A percentile compares a stretch with the other conserved stretches of the same genome.
Evolutionary conservation across 2,329 filamentous ascomycete genomes (phyloP).

Genomic region (Trichophyton verrucosum): DNA sequence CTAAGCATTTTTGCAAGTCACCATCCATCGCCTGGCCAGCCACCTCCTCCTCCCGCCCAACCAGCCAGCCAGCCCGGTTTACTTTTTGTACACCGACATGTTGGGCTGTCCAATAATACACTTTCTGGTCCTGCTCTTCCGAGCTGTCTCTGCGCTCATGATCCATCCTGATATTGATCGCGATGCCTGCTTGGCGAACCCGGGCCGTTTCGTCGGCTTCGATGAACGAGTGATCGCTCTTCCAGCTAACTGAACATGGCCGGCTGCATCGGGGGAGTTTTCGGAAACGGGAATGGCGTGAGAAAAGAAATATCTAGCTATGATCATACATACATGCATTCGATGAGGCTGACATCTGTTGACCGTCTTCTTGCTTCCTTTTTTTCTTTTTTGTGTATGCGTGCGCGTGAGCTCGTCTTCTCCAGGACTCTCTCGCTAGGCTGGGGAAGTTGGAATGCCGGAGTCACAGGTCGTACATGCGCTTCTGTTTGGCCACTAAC

Average conservation of each 20-base stretch:
- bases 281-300: conserved; percentile 1
- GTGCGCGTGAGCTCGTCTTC: background rate
- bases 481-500: background rate
- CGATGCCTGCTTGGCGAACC: background rate
- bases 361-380: background rate
- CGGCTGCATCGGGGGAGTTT: background rate
- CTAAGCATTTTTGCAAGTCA: background rate
- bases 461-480: background rate
- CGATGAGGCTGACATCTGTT: conserved; percentile 2
- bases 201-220: background rate
- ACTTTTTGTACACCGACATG: background rate
- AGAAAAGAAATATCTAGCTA: background rate
- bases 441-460: background rate
- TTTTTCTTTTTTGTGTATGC: background rate
- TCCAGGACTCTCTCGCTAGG: background rate
- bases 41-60: too few relatives aligned
- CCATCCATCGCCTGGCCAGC: background rate
- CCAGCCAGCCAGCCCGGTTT: background rate
- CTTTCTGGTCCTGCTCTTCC: background rate
- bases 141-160: background rate
- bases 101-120: background rate
- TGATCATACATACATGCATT: background rate
- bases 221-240: background rate
- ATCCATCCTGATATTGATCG: background rate
- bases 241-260: background rate